These are phyloP conservation scores for Aurinia saxatilis DNA, from an alignment of 345 rosid species.

Conservation along the genomic window DNA sequence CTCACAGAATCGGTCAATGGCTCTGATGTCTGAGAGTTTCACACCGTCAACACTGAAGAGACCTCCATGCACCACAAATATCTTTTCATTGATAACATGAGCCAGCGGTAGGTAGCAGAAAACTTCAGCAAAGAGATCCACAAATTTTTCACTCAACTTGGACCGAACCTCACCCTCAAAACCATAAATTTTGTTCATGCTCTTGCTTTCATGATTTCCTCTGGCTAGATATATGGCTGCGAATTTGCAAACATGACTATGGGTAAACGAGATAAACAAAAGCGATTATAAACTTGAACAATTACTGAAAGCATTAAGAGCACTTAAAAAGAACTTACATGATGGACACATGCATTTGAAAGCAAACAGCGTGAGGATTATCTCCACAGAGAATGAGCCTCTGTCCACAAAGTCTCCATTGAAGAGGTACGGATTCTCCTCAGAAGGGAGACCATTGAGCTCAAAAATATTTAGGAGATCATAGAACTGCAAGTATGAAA, in stretches of 20 bases:
- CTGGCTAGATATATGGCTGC: constrained; percentile 89
- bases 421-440: constrained; percentile 91
- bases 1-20: constrained; percentile 89
- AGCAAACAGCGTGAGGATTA: constrained; percentile 91
- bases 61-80: constrained; percentile 95
- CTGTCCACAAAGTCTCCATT: constrained; percentile 99
- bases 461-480: constrained; percentile 89
- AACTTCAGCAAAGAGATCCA: constrained; percentile 94
- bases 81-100: constrained; percentile 74
- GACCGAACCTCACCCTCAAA: constrained; percentile 98
- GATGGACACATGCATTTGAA: constrained; percentile 92
- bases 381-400: constrained; percentile 92
- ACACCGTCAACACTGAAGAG: constrained; percentile 96
- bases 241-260: too few species aligned
- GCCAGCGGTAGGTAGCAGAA: constrained; percentile 95
- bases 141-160: constrained; percentile 84
- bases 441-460: constrained; percentile 95
- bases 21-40: constrained; percentile 79
- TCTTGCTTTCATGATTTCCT: constrained; percentile 99
- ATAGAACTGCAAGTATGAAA: constrained; percentile 64
- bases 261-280: too few species aligned
- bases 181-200: constrained; percentile 99
- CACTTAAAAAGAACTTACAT: constrained; percentile 43
- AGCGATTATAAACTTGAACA: neutral
- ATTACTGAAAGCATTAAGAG: neutral